Conservation (phyloP, 1,284 basidiomycete species). For the Puccinia coronata region DNA sequence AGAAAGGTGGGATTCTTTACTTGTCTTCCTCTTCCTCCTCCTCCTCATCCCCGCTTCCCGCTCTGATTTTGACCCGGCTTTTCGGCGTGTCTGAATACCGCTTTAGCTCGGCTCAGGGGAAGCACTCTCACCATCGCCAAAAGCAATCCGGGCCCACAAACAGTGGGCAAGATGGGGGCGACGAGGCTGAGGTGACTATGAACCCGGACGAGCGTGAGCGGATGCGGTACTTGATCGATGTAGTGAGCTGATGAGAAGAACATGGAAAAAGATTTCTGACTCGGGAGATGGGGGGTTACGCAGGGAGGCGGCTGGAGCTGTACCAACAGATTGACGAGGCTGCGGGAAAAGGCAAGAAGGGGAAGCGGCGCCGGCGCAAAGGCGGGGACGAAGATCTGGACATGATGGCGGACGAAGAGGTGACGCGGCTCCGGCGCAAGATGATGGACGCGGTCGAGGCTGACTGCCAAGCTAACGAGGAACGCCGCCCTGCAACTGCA, state of each 20-base stretch:
- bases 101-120: constrained; percentile 10
- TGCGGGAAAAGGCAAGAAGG: constrained; percentile 45
- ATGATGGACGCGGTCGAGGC: constrained; percentile 86
- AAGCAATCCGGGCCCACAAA: neutral
- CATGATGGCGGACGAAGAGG: constrained; percentile 85
- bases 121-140: constrained; percentile 3
- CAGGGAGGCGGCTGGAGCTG: constrained; percentile 52
- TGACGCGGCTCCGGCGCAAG: constrained; percentile 74
- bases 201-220: constrained; percentile 42
- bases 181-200: neutral
- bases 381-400: constrained; percentile 66
- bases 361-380: constrained; percentile 28
- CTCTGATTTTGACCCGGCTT: neutral
- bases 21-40: too few species aligned
- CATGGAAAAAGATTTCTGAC: neutral
- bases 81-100: neutral
- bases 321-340: constrained; percentile 40
- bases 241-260: neutral
- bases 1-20: neutral
- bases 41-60: too few species aligned
- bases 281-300: constrained; percentile 52
- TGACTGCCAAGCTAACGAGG: constrained; percentile 77
- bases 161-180: neutral
- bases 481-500: constrained; percentile 78
- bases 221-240: too few species aligned